Evolutionary conservation across 2,329 filamentous ascomycete genomes (phyloP).

Genomic region (Aspergillus tubingensis): DNA sequence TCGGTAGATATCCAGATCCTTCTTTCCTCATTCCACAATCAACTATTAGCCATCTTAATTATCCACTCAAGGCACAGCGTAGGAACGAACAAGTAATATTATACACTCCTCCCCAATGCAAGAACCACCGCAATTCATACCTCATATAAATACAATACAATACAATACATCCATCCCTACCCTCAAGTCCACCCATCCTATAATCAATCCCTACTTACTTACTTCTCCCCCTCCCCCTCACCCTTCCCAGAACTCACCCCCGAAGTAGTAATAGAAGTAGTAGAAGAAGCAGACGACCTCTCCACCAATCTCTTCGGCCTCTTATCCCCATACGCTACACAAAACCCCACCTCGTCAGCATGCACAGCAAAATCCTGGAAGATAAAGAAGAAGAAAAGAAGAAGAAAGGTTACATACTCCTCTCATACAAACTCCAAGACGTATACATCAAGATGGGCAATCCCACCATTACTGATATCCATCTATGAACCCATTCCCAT

Average conservation of each 20-base stretch:
- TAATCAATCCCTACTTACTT: neutral
- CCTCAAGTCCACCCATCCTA: no score
- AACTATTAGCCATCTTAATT: no score
- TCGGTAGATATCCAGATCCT: no score
- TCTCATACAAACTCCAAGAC: constrained; percentile 36
- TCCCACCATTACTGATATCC: constrained; percentile 36
- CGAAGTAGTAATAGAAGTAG: neutral
- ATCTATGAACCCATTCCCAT: constrained; percentile 22
- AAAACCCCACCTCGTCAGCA: no score
- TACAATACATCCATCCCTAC: no score
- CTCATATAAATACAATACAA: no score
- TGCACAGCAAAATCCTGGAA: no score
- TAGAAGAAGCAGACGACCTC: neutral
- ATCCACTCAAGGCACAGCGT: no score
- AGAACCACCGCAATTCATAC: no score
- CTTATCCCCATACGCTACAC: neutral
- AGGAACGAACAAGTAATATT: no score
- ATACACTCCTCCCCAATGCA: no score
- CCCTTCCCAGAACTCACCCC: neutral
- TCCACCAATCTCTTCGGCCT: constrained; percentile 1
- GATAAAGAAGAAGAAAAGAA: neutral
- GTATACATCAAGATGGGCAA: constrained; percentile 36
- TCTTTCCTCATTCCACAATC: no score
- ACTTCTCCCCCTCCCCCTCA: neutral
- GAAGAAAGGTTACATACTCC: constrained; percentile 27